Evolutionary conservation across 106 monocot genomes (phyloP), one percentile per base, ranked within the genome.

Genomic region (Dendrobium huoshanense): DNA sequence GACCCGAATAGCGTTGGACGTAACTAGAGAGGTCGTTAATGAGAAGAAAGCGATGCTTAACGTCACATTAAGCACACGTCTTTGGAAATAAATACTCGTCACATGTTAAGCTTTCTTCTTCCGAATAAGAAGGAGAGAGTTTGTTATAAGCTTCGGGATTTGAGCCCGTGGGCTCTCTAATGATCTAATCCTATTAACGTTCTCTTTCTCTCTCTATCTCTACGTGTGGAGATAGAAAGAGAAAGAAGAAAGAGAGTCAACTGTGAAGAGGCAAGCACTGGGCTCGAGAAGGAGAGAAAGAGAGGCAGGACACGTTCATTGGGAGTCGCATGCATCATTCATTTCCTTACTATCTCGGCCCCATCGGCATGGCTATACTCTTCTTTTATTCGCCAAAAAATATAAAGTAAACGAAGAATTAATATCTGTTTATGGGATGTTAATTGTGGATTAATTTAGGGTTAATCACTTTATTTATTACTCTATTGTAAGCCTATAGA

Each of bases 251-350:
- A 51, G 51, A 65, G 64, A 65, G 64, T 65, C 64, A 65, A 65
- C 64, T 65, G 24, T 65, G 64, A 65, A 10, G 64, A 25, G 64
- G 64, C 64, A 65, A 51, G 64, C 64, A 22, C 64, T 65, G 64
- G 64, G 64, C 64, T 65, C 64, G 64, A 65, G 64, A 6, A 65
- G 64, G 25, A 65, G 25, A 37, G 64, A 65, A 22, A 25, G 64
- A 22, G 24, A 22, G 5, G 64, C 24, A 65, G 22, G 64, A 22
- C 64, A 65, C 64, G 64, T 25, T 65, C 10, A 65, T 65, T 25
- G 64, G 64, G 64, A 65, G 64, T 24, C 64, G 64, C 24, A 65
- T 25, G 3, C 64, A 25, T 25, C 64, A 65, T 25, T 65, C 24
- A 65, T 65, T 25, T 65, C 64, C 64, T 24, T 65, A 10, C 64